Evolutionary conservation across 2,329 filamentous ascomycete species (phyloP), one percentile per base, ranked within the genome.

Genomic region (Talaromyces amestolkiae): DNA sequence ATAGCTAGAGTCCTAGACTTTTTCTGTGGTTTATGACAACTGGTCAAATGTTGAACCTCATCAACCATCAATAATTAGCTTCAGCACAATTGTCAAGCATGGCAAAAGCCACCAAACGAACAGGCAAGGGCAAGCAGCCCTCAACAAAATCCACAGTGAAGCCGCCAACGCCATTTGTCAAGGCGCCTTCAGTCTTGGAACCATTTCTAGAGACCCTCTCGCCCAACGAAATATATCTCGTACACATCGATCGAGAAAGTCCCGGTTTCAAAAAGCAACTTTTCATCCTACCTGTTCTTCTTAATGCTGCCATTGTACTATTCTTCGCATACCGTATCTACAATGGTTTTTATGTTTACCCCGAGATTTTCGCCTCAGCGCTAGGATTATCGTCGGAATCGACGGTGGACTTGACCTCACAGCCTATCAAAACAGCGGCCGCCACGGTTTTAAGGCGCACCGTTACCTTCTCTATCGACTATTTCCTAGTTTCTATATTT

Each of bases 231-330:
- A 85, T 96, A 75, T 97, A 97, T 84, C 86, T 97, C 72, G 84
- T 90, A 35, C 93, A 97, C 81, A 82, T 96, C 77, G 93, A 97
- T 82, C 80, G 79, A 67, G 88, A 90, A 68, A 87, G 89, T 0
- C 78, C 79, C 22, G 82, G 84, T 33, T 87, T 93, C 79, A 97
- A 97, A 80, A 86, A 86, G 75, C 90, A 91, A 73, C 90, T 96
- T 72, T 97, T 97, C 78, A 72, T 87, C 58, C 88, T 97, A 0
- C 92, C 93, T 17, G 83, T 92, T 19, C 76, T 88, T 19, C 87
- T 97, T 79, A 97, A 97, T 77, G 65, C 90, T 39, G 78, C 81
- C 70, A 87, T 97, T 65, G 80, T 83, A 9, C 72, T 83, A 2
- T 77, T 91, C 37, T 87, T 97, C 70, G 70, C 83, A 66, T 87